phyloP scores from a whole-genome alignment of 352 stramenopile species.

The Globisporangium paroecandrum region DNA sequence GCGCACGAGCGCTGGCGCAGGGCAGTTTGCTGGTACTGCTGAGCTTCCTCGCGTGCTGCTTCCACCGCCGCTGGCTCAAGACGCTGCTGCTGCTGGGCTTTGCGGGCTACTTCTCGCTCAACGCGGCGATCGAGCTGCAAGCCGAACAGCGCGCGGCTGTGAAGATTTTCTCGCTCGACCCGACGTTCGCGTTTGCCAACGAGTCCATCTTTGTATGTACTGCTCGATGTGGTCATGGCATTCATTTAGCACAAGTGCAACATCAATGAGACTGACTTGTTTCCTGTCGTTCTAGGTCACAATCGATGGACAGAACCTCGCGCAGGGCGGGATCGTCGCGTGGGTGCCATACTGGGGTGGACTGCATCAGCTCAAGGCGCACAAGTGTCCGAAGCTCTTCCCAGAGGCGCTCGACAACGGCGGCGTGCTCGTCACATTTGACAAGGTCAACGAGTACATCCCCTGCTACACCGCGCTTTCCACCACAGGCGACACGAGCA shows the following conservation, averaged over 20 bases:
- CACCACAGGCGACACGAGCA: not conserved
- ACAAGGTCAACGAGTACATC: constrained; percentile 70
- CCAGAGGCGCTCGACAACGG: constrained; percentile 60
- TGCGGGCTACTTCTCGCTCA: constrained; percentile 26
- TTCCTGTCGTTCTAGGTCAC: constrained; percentile 37
- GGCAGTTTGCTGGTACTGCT: constrained; percentile 18
- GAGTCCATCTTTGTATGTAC: constrained; percentile 78
- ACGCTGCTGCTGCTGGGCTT: constrained; percentile 39
- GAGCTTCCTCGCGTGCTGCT: constrained; percentile 30
- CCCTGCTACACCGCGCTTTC: constrained; percentile 55
- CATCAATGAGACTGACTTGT: not conserved
- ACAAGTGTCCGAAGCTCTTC: constrained; percentile 47
- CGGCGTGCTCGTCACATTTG: constrained; percentile 66
- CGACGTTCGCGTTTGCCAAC: constrained; percentile 75
- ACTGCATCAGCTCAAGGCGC: constrained; percentile 39
- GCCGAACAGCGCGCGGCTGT: constrained; percentile 51
- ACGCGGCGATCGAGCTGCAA: constrained; percentile 36
- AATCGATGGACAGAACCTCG: constrained; percentile 79
- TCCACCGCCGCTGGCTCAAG: constrained; percentile 65
- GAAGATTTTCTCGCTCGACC: constrained; percentile 68
- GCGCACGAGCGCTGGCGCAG: constrained; percentile 20
- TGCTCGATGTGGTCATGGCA: not conserved
- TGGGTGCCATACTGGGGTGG: constrained; percentile 77
- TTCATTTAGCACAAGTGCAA: not conserved
- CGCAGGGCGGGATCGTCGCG: constrained; percentile 58